Evolutionary conservation across 768 basidiomycete genomes (phyloP).

Genomic region (Cystobasidium ongulense): DNA sequence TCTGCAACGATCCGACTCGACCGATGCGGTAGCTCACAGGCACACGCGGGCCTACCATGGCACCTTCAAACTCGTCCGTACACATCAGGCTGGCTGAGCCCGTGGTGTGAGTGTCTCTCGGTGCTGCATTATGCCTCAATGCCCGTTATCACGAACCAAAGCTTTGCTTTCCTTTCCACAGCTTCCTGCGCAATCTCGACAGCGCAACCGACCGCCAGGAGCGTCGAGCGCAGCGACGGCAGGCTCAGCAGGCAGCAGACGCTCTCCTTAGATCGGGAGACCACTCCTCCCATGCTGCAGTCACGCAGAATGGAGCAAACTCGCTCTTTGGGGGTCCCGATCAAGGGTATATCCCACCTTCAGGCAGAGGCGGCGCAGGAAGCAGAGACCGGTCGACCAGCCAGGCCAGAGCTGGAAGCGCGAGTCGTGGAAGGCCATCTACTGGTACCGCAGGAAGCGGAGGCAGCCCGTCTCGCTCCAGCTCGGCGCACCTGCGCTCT

Average conservation of each 20-base stretch:
- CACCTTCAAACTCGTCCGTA: constrained; percentile 32
- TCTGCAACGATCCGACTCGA: not conserved
- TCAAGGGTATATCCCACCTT: constrained; percentile 5
- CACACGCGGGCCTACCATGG: not conserved
- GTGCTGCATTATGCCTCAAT: no score
- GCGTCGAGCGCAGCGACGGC: constrained; percentile 47
- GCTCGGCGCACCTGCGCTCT: not conserved
- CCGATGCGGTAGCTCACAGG: not conserved
- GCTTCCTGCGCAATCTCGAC: constrained; percentile 50
- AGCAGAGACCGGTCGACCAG: constrained; percentile 20
- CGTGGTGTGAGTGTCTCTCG: constrained; percentile 54
- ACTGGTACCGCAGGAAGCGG: not conserved
- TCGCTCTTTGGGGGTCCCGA: not conserved
- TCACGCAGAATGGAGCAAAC: not conserved
- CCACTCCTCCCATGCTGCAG: not conserved
- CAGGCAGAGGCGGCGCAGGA: constrained; percentile 25
- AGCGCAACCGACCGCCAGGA: constrained; percentile 45
- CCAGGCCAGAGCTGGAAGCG: not conserved
- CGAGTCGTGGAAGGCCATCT: constrained; percentile 5
- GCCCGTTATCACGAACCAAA: no score
- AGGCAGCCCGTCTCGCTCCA: not conserved
- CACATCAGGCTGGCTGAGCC: constrained; percentile 61
- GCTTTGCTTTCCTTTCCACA: no score
- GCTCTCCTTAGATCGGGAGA: not conserved
- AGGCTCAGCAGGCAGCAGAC: constrained; percentile 10